Evolutionary conservation across 1,139 yeast genomes (phyloP), one percentile per base, ranked within the genome.

Genomic region (Hyphopichia fennica): DNA sequence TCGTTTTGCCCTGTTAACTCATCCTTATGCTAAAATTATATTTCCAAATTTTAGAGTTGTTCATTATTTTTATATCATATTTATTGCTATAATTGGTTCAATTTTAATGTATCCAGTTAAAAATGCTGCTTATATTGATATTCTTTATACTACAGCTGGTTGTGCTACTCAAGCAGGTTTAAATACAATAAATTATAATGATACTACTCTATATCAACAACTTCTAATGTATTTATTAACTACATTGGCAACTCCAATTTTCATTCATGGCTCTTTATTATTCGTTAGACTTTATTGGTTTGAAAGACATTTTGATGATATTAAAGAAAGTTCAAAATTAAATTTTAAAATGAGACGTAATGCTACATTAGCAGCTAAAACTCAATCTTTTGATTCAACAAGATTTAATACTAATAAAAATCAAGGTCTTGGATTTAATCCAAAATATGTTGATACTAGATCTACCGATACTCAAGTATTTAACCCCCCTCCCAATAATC

Each of bases 121-220:
- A 42, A 82, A 86, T 55, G 68, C 82, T 31, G 47, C 60, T 4
- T 95, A 91, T 58, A 82, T 88, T 35, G 98, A 95, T 66, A 81
- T 87, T 1, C 65, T 95, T 34, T 89, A 90, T 62, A 69, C 88
- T 43, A 76, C 90, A 0, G 67, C 83, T 6, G 93, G 96, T 4
- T 81, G 93, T 0, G 68, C 85, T 3, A 89, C 99, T 1, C 97
- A 91, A 58, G 96, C 96, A 1, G 99, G 99, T 0, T 68, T 95
- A 45, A 89, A 89, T 56, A 84, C 97, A 0, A 71, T 87, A 17
- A 80, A 89, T 56, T 52, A 84, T 32, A 87, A 87, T 56, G 61
- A 67, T 0, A 53, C 88, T 45, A 64, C 72, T 1, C 62, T 87
- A 38, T 91, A 84, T 65, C 98, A 93, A 62, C 97, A 91, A 59